phyloP scores from a whole-genome alignment of 2,329 filamentous ascomycete species.

The Colletotrichum sp. region DNA sequence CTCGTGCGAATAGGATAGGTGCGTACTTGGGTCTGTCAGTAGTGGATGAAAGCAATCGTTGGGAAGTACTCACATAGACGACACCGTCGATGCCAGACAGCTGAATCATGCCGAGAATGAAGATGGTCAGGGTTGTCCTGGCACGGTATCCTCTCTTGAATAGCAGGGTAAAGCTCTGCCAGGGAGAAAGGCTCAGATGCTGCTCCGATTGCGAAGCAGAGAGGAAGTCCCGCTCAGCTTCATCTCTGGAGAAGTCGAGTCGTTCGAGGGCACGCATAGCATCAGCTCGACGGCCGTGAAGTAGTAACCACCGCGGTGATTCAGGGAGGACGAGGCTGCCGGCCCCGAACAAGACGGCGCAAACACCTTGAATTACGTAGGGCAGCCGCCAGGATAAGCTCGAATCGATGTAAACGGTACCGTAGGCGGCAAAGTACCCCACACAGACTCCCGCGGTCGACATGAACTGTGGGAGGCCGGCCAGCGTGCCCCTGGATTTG shows the following conservation, averaged over 20 bases:
- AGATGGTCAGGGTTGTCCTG: slow-evolving; percentile 56
- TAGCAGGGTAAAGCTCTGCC: slow-evolving; percentile 34
- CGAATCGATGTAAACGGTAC: slow-evolving; percentile 43
- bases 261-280: slow-evolving; percentile 45
- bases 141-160: slow-evolving; percentile 46
- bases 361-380: slow-evolving; percentile 49
- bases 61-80: slow-evolving; percentile 51
- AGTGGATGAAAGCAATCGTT: background rate
- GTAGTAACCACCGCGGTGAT: slow-evolving; percentile 62
- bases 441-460: slow-evolving; percentile 52
- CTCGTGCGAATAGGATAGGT: slow-evolving; percentile 62
- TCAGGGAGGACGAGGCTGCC: slow-evolving; percentile 50
- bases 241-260: slow-evolving; percentile 46
- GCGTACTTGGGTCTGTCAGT: slow-evolving; percentile 50
- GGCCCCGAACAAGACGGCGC: slow-evolving; percentile 39
- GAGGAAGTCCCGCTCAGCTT: slow-evolving; percentile 53
- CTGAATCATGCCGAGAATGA: slow-evolving; percentile 64
- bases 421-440: slow-evolving; percentile 67
- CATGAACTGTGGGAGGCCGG: slow-evolving; percentile 57
- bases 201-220: slow-evolving; percentile 27
- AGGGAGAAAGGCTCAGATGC: slow-evolving; percentile 29
- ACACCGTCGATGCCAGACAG: slow-evolving; percentile 67
- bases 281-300: slow-evolving; percentile 48
- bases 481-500: slow-evolving; percentile 51
- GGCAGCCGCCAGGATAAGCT: slow-evolving; percentile 61